Base-by-base conservation (phyloP, 75 land plant species). In the Sequoiadendron giganteum region DNA sequence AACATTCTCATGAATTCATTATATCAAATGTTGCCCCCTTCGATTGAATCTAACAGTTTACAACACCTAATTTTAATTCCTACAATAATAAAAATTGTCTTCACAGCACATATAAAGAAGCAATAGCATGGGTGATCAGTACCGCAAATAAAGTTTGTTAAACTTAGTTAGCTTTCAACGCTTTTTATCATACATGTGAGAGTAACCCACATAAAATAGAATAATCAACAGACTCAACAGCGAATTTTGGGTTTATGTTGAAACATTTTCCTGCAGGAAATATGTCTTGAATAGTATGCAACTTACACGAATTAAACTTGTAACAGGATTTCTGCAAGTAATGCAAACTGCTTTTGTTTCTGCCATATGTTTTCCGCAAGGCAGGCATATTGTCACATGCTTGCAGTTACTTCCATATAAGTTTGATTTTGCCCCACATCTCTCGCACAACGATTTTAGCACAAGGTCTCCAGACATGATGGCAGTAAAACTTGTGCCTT, bases 401-500 rank as follows among this genome's bases (percentile, higher is more conserved):
- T 96, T 92, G 97, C 98, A 96, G 82, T 89, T 89, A 92, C 97
- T 95, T 54, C 95, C 97, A 80, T 95, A 98, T 68, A 98, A 91
- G 30, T 96, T 96, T 58, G 86, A 54, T 5, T 92, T 90, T 52
- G 93, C 88, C 38, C 96, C 94, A 88, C 98, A 98, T 32, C 94
- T 89, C 76, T 89, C 85, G 87, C 99, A 98, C 56, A 87, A 45
- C 72, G 93, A 92, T 90, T 95, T 96, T 91, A 97, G 93, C 19
- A 91, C 77, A 86, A 96, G 93, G 90, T 98, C 99, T 52, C 86
- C 54, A 83, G 93, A 91, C 96, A 94, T 94, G 52, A 58, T 13
- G 2, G 42, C 47, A 73, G 8, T 73, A 73, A 73, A 13, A 10
- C 28, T 72, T 73, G 70, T 73, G 76, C 76, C 76, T 73, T 32